These are phyloP conservation scores for Malus hybrid DNA, from an alignment of 331 rosid genomes.

Conservation along the genomic window DNA sequence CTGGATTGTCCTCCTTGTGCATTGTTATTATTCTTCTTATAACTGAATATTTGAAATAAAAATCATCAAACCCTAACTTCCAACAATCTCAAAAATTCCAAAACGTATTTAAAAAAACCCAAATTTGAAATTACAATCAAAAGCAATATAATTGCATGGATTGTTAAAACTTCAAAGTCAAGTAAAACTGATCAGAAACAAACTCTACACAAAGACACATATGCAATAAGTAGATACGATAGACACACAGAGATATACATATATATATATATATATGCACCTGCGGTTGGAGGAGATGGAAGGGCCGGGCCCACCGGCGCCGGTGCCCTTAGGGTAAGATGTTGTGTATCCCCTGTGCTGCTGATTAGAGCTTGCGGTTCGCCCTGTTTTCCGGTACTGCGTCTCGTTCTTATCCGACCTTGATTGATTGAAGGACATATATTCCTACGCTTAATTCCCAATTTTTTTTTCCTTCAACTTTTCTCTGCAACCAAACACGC, in stretches of 20 bases:
- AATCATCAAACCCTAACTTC: background rate
- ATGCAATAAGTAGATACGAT: background rate
- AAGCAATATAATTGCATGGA: background rate
- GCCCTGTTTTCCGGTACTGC: conserved; percentile 51
- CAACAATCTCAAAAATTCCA: background rate
- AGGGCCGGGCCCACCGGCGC: conserved; percentile 58
- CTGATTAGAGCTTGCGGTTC: conserved; percentile 66
- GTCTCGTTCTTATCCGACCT: conserved; percentile 76
- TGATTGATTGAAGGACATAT: conserved; percentile 96
- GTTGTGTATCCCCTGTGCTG: conserved; percentile 56
- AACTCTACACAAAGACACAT: background rate
- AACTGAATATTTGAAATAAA: conserved; percentile 28
- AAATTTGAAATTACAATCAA: background rate
- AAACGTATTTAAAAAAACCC: background rate
- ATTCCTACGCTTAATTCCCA: conserved; percentile 49
- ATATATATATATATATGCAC: conserved; percentile 28
- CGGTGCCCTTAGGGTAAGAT: conserved; percentile 50
- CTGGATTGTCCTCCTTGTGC: conserved; percentile 87
- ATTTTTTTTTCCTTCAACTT: background rate
- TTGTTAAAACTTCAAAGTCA: background rate
- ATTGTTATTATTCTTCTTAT: conserved; percentile 56
- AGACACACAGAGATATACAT: background rate
- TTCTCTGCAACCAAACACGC: conserved; percentile 41
- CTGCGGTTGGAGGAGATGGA: conserved; percentile 40
- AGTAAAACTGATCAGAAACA: background rate